These are phyloP conservation scores for Puccinia polysora DNA, from an alignment of 1,284 basidiomycete species.

Conservation along the genomic window DNA sequence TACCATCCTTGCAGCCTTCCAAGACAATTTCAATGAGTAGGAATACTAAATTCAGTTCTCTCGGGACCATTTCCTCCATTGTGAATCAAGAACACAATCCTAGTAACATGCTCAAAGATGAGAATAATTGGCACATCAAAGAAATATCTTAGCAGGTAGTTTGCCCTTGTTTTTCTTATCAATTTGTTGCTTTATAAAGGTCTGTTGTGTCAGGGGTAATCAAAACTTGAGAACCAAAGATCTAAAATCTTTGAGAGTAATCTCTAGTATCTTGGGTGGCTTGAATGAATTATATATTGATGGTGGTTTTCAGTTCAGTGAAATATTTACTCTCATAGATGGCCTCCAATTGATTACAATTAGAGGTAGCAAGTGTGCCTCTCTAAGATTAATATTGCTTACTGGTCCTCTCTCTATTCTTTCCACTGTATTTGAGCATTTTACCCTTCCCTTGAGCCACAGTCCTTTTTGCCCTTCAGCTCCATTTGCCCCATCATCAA, in stretches of 20 bases:
- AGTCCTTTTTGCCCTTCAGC: background rate
- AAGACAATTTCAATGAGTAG: conserved; percentile 9
- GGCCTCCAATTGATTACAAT: conserved; percentile 17
- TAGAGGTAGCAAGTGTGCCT: background rate
- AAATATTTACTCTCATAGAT: conserved; percentile 13
- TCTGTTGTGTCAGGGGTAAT: conserved; percentile 13
- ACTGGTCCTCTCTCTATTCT: conserved; percentile 14
- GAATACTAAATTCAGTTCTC: conserved; percentile 33
- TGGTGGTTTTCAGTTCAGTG: conserved; percentile 8
- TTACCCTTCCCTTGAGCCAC: background rate
- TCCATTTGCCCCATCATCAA: background rate
- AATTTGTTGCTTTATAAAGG: background rate
- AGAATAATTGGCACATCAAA: no score
- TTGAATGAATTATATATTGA: conserved; percentile 26
- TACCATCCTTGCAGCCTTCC: conserved; percentile 5
- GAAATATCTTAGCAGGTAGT: conserved; percentile 15
- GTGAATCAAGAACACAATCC: background rate
- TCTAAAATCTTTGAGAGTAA: conserved; percentile 22
- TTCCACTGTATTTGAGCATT: background rate
- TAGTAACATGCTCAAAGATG: no score
- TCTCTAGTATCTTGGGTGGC: conserved; percentile 8
- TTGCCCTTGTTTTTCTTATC: conserved; percentile 22
- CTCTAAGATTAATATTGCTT: background rate
- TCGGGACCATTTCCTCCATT: background rate
- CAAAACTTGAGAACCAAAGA: conserved; percentile 6